Evolutionary conservation across 2,329 filamentous ascomycete genomes (phyloP).

Genomic region (Colletotrichum gloeosporioides): DNA sequence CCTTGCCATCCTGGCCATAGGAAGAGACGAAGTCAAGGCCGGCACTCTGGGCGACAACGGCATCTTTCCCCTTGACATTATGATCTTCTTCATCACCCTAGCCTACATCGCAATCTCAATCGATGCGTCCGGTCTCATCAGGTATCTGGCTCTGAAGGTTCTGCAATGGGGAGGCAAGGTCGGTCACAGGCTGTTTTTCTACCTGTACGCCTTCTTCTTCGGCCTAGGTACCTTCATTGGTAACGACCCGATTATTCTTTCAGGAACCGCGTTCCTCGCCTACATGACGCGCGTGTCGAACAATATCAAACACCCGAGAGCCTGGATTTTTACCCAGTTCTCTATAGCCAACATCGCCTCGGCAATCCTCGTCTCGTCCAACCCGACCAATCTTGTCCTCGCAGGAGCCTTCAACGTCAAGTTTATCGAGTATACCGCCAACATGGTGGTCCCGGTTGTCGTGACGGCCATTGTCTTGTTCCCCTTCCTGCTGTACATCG

Average conservation of each 20-base stretch:
- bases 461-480: conserved; percentile 72
- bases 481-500: conserved; percentile 72
- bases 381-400: conserved; percentile 78
- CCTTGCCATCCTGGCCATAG: conserved; percentile 72
- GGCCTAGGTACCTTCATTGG: conserved; percentile 70
- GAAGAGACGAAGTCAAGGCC: conserved; percentile 68
- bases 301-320: conserved; percentile 72
- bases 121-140: conserved; percentile 75
- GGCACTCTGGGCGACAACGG: conserved; percentile 70
- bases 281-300: conserved; percentile 79
- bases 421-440: conserved; percentile 77
- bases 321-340: conserved; percentile 78
- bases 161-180: conserved; percentile 69
- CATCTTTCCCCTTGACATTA: conserved; percentile 75
- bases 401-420: conserved; percentile 75
- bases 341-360: conserved; percentile 76
- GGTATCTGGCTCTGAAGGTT: conserved; percentile 74
- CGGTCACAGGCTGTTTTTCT: conserved; percentile 74
- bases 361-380: conserved; percentile 78
- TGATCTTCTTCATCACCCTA: conserved; percentile 75
- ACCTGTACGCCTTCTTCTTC: conserved; percentile 77
- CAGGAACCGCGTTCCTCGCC: conserved; percentile 75
- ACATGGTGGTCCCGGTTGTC: conserved; percentile 76
- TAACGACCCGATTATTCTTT: conserved; percentile 78
- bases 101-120: conserved; percentile 82